Evolutionary conservation across 495 filamentous ascomycete species (phyloP).

Genomic region (Aspergillus affinis): DNA sequence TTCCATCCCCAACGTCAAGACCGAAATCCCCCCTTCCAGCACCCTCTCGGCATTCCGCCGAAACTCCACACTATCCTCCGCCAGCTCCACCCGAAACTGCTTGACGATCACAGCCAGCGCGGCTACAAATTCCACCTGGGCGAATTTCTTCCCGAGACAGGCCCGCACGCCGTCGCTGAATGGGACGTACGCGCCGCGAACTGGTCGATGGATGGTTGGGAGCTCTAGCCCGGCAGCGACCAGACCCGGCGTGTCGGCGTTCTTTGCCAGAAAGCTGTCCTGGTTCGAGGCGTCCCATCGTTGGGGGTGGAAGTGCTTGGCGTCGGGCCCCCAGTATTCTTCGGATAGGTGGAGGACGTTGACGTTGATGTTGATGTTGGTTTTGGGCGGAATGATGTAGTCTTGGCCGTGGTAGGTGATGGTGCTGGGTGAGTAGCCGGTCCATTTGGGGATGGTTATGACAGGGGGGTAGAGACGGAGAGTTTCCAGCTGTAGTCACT

Average conservation of each 20-base stretch:
- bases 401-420: slow-evolving; percentile 23
- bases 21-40: slow-evolving; percentile 22
- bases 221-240: slow-evolving; percentile 20
- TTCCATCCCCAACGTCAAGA: slow-evolving; percentile 42
- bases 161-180: slow-evolving; percentile 72
- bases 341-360: slow-evolving; percentile 41
- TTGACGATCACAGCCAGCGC: slow-evolving; percentile 64
- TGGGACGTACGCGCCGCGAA: slow-evolving; percentile 65
- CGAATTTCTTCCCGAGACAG: slow-evolving; percentile 71
- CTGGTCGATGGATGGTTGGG: slow-evolving; percentile 53
- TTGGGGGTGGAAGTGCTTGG: slow-evolving; percentile 27
- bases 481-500: slow-evolving; percentile 33
- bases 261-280: slow-evolving; percentile 22
- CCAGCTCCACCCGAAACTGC: slow-evolving; percentile 64
- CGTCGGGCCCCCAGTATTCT: slow-evolving; percentile 44
- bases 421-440: slow-evolving; percentile 15
- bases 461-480: slow-evolving; percentile 43
- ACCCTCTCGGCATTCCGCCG: slow-evolving; percentile 27
- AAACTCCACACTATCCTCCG: slow-evolving; percentile 54
- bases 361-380: slow-evolving; percentile 34
- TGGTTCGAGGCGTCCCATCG: slow-evolving; percentile 28
- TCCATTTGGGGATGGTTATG: slow-evolving; percentile 37
- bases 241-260: slow-evolving; percentile 14
- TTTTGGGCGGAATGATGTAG: slow-evolving; percentile 33
- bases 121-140: slow-evolving; percentile 72